Percentiles rank a stretch among this genome's conserved stretches.
Conservation (phyloP, 2,329 filamentous ascomycete genomes). For the Sordariomycetes sp. region DNA sequence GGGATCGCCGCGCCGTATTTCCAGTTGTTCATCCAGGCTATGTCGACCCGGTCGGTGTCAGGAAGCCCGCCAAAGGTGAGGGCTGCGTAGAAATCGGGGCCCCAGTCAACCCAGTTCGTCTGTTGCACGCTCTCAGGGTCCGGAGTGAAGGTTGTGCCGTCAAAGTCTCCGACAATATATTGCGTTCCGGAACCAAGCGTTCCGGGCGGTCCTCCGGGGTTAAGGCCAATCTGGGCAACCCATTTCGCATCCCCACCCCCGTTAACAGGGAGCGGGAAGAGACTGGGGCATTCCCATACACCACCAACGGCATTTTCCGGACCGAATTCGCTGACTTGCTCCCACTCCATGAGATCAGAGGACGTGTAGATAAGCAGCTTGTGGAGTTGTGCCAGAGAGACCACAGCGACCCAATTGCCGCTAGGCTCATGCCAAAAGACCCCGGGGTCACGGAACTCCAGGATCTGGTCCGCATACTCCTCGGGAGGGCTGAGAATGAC, state of each 20-base stretch:
- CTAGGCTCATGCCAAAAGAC: slow-evolving; percentile 4
- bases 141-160: slow-evolving; percentile 1
- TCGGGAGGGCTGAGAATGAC: neutral
- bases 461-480: neutral
- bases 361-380: slow-evolving; percentile 6
- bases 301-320: slow-evolving; percentile 1
- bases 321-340: slow-evolving; percentile 1
- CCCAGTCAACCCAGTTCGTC: slow-evolving; percentile 1
- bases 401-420: slow-evolving; percentile 1
- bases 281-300: slow-evolving; percentile 5
- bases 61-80: slow-evolving; percentile 3
- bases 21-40: slow-evolving; percentile 6
- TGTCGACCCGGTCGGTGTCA: slow-evolving; percentile 1
- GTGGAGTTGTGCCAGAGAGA: slow-evolving; percentile 1
- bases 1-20: slow-evolving; percentile 4
- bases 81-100: slow-evolving; percentile 4
- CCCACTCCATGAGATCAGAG: slow-evolving; percentile 3
- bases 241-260: neutral
- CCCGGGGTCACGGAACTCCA: slow-evolving; percentile 3
- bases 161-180: slow-evolving; percentile 5
- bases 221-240: slow-evolving; percentile 4
- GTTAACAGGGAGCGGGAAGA: slow-evolving; percentile 2
- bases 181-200: slow-evolving; percentile 1
- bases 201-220: slow-evolving; percentile 5
- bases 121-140: slow-evolving; percentile 2